Conservation (phyloP, 2,329 filamentous ascomycete genomes). For the Ophiosphaerella narmari region DNA sequence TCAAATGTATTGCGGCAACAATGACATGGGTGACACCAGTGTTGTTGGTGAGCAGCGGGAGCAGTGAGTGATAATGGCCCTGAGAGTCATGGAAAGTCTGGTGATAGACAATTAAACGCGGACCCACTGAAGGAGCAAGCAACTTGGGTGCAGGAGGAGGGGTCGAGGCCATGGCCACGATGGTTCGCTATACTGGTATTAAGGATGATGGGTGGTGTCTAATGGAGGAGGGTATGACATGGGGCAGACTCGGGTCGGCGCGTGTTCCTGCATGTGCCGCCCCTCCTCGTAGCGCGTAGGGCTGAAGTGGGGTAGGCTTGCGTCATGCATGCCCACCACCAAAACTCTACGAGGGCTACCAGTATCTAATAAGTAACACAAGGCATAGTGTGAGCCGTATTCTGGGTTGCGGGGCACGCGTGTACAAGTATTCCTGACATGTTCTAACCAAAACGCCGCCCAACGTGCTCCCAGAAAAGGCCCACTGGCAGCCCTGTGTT, state of each 20-base stretch:
- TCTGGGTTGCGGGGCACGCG: background rate
- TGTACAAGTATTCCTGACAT: slow-evolving; percentile 8
- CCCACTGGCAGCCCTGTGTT: background rate
- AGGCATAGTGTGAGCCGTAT: background rate
- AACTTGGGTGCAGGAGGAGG: slow-evolving; percentile 31
- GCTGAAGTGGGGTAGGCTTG: slow-evolving; percentile 36
- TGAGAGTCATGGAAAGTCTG: slow-evolving; percentile 66
- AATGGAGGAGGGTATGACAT: background rate
- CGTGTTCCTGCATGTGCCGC: slow-evolving; percentile 1
- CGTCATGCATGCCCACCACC: slow-evolving; percentile 26
- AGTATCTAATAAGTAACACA: background rate
- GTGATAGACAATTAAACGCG: slow-evolving; percentile 62
- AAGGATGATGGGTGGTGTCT: background rate
- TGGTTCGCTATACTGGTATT: background rate
- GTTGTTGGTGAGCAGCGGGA: slow-evolving; percentile 63
- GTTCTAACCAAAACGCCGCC: slow-evolving; percentile 27
- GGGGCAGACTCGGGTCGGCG: slow-evolving; percentile 1
- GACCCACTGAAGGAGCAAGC: slow-evolving; percentile 43
- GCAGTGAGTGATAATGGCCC: slow-evolving; percentile 62
- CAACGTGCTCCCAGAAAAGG: slow-evolving; percentile 14
- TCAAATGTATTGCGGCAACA: slow-evolving; percentile 83
- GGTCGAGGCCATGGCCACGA: slow-evolving; percentile 28
- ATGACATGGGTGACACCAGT: slow-evolving; percentile 80
- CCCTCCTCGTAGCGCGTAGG: slow-evolving; percentile 18
- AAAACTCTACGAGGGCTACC: background rate